Evolutionary conservation across 2,329 filamentous ascomycete species (phyloP), one percentile per base, ranked within the genome.

Genomic region (Lizonia empirigonia): DNA sequence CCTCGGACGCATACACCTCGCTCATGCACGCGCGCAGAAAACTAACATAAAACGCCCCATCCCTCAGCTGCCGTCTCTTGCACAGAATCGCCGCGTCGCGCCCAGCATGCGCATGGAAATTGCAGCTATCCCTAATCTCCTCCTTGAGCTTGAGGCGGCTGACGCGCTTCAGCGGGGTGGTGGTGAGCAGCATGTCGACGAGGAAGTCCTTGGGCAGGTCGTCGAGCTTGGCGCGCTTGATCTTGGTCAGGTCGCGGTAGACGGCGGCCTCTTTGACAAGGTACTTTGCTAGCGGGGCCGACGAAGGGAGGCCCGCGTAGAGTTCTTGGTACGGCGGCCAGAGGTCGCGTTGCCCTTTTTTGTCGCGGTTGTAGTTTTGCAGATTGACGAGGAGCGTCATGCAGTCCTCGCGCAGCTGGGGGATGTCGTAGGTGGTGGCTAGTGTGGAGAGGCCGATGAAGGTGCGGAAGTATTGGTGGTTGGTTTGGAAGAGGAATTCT

Each of bases 391-490:
- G 36, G 1, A 54, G 23, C 7, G 51, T 58, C 44, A 59, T 56
- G 34, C 46, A 34, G 38, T 60, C 54, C 5, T 30, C 29, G 20
- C 39, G 34, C 7, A 60, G 51, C 16, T 58, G 48, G 2, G 46
- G 47, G 16, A 50, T 51, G 45, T 60, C 54, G 48, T 60, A 55
- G 16, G 30, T 37, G 24, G 47, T 39, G 15, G 56, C 58, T 3
- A 61, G 39, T 4, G 58, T 48, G 36, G 34, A 53, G 20, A 61
- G 53, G n/a, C 56, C 50, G 32, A 59, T 40, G 44, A 59, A 53
- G 22, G 41, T 50, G 12, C 45, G 51, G 10, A 54, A 42, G 40
- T 45, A 50, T 6, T 53, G 46, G 35, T 55, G 47, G 38, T 51
- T 44, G 5, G 52, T 40, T 10, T 37, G 27, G 47, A 55, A 55